These are phyloP conservation scores for Miscanthus sacchariflorus DNA, from an alignment of 202 grass and related monocot species.

Conservation along the genomic window DNA sequence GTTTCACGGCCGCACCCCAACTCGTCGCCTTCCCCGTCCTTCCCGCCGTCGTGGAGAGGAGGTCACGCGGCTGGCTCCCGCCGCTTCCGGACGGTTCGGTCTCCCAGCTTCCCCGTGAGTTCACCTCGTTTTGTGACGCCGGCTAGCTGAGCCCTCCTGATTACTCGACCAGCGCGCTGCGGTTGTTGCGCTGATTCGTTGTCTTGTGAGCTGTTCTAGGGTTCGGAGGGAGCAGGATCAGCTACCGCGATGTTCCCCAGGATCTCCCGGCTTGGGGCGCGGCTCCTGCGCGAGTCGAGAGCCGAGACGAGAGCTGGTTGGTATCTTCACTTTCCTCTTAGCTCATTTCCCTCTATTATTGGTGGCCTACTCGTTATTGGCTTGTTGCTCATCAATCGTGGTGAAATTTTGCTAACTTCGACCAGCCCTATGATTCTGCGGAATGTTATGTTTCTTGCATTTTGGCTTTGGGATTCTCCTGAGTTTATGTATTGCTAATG, in stretches of 20 bases:
- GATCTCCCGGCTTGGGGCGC: constrained; percentile 60
- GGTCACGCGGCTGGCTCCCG: background rate
- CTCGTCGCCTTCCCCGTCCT: constrained; percentile 5
- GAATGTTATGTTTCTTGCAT: background rate
- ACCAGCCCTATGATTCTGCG: background rate
- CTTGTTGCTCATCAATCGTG: background rate
- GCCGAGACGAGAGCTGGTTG: constrained; percentile 44
- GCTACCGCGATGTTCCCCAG: constrained; percentile 56
- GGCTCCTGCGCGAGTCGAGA: constrained; percentile 53
- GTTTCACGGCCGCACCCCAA: background rate
- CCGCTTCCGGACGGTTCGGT: constrained; percentile 33
- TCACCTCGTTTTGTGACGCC: background rate
- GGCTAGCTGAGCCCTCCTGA: background rate
- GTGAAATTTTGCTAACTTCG: background rate
- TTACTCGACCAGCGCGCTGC: background rate
- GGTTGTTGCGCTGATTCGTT: constrained; percentile 35
- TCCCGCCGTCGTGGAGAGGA: constrained; percentile 45
- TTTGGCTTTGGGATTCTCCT: background rate
- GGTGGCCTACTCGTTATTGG: background rate
- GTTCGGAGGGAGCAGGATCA: constrained; percentile 28
- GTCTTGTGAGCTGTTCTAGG: constrained; percentile 42
- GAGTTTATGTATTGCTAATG: background rate
- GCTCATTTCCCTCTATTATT: background rate
- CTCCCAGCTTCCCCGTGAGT: background rate
- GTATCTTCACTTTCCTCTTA: constrained; percentile 13